Base-by-base conservation (phyloP, 768 basidiomycete species). In the Holtermanniella nyarrowii region DNA sequence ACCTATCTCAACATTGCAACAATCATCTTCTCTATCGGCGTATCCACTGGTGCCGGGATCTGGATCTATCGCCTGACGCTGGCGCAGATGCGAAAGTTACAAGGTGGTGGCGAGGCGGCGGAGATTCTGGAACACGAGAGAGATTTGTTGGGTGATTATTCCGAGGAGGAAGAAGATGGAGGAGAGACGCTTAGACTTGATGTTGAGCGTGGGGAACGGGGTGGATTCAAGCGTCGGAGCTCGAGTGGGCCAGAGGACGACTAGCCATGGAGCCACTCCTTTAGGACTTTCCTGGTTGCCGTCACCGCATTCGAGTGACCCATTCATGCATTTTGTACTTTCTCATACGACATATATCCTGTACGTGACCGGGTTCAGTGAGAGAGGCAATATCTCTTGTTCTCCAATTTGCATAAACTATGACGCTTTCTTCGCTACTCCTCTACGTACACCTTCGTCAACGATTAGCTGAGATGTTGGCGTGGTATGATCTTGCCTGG, bases 1-100 rank as follows among this genome's bases (percentile, higher is more conserved):
- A 64, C 61, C 48, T 71, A 68, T 66, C 54, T 71, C 43, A 71
- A 71, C 50, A 13, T 68, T 48, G 47, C 56, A 3, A 68, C 64
- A 13, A 71, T 71, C 23, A 50, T 50, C 5, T 31, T 67, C 21
- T 54, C 58, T 0, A 27, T 57, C 14, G 53, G 44, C 11, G 60
- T 71, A 42, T 62, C 60, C 27, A 44, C 57, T 20, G 37, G 39
- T 41, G 67, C 70, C 7, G 68, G 68, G 5, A 54, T 58, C 23
- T 61, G 58, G 52, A 71, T 71, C 53, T 71, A 71, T 53, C 47
- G 57, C 12, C 55, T 66, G 7, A 71, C 70, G 0, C 42, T 71
- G 37, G 52, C 56, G 44, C 66, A 71, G 48, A 69, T 71, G 68
- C 55, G 60, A 18, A 58, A 65, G 43, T 48, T 71, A 2, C 18